phyloP scores from a whole-genome alignment of 2,329 filamentous ascomycete species.

The Diatrype stigma region DNA sequence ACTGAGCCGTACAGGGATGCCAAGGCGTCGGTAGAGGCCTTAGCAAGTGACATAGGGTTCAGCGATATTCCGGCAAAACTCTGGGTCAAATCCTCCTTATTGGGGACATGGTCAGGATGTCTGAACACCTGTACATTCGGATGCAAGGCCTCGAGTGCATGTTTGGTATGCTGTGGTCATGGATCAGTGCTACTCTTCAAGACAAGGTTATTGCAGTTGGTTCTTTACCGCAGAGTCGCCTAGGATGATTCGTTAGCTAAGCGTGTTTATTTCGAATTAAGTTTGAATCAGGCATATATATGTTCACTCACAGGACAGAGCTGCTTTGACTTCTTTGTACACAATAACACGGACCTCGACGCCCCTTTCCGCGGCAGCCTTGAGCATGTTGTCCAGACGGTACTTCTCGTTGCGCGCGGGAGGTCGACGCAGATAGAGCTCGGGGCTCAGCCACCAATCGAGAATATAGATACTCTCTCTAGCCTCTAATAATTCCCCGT shows the following conservation, averaged over 20 bases:
- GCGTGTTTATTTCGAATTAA: slow-evolving; percentile 10
- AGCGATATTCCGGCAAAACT: slow-evolving; percentile 43
- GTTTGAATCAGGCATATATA: too few relatives aligned
- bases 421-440: slow-evolving; percentile 80
- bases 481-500: slow-evolving; percentile 51
- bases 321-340: slow-evolving; percentile 86
- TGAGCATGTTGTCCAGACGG: slow-evolving; percentile 76
- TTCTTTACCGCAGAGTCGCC: slow-evolving; percentile 42
- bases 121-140: slow-evolving; percentile 85
- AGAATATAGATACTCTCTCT: slow-evolving; percentile 78
- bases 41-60: slow-evolving; percentile 49
- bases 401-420: slow-evolving; percentile 79
- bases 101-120: slow-evolving; percentile 83
- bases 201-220: slow-evolving; percentile 6
- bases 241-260: slow-evolving; percentile 14
- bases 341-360: slow-evolving; percentile 83
- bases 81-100: slow-evolving; percentile 64
- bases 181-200: slow-evolving; percentile 1
- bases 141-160: slow-evolving; percentile 70
- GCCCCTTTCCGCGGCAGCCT: slow-evolving; percentile 76
- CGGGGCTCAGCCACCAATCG: slow-evolving; percentile 87
- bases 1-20: slow-evolving; percentile 78
- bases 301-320: slow-evolving; percentile 67
- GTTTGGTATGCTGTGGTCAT: slow-evolving; percentile 66
- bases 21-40: slow-evolving; percentile 67